phyloP scores from a whole-genome alignment of 1,284 basidiomycete species.

The Grifola frondosa region DNA sequence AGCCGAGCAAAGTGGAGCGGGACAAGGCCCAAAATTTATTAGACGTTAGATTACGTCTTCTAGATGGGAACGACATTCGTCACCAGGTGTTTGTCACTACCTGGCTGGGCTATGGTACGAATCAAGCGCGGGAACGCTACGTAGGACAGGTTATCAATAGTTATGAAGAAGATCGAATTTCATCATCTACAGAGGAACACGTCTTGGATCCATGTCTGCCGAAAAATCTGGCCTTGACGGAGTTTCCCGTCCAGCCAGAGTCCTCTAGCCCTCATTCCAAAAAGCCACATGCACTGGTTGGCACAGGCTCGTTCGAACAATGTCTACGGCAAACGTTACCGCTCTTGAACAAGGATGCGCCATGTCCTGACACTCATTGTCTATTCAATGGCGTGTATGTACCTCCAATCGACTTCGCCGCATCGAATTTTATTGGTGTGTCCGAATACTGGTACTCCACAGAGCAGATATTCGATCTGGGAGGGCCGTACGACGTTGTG shows the following conservation, averaged over 20 bases:
- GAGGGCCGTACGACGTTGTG: conserved; percentile 94
- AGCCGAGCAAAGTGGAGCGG: conserved; percentile 62
- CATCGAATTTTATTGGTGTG: conserved; percentile 93
- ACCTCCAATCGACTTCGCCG: conserved; percentile 87
- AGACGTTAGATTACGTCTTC: conserved; percentile 77
- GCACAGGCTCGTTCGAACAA: conserved; percentile 87
- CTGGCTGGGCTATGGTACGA: conserved; percentile 98
- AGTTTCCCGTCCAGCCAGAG: conserved; percentile 47
- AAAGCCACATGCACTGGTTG: conserved; percentile 65
- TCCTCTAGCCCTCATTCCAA: conserved; percentile 42
- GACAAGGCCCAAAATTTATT: conserved; percentile 64
- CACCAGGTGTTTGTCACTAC: conserved; percentile 98
- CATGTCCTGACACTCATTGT: conserved; percentile 85
- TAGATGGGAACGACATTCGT: conserved; percentile 84
- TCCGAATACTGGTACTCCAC: conserved; percentile 99
- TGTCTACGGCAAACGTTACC: conserved; percentile 78
- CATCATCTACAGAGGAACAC: conserved; percentile 35
- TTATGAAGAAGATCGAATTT: conserved; percentile 42
- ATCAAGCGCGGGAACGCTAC: conserved; percentile 92
- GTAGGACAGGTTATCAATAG: conserved; percentile 64
- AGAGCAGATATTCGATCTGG: conserved; percentile 92
- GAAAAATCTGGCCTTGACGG: conserved; percentile 60
- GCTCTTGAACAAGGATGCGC: conserved; percentile 83
- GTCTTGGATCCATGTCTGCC: conserved; percentile 92
- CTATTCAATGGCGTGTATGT: conserved; percentile 98